Evolutionary conservation across 352 stramenopile species (phyloP).

Genomic region (Phytophthora cactorum): DNA sequence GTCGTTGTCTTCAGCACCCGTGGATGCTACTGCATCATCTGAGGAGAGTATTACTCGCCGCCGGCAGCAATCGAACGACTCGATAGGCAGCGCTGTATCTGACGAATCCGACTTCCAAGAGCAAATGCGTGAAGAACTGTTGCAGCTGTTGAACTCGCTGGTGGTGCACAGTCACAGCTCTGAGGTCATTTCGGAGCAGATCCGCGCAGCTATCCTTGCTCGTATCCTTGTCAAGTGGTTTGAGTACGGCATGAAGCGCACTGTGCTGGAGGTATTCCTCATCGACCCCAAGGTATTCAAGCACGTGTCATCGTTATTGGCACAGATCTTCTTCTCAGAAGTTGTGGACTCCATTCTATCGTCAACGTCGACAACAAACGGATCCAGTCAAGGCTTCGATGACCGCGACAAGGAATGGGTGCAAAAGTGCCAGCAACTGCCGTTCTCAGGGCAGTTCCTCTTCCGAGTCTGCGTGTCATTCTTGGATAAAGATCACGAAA

Average conservation of each 20-base stretch:
- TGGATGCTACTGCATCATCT: neutral
- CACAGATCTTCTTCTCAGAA: constrained; percentile 81
- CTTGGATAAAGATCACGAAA: constrained; percentile 43
- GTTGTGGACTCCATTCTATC: constrained; percentile 59
- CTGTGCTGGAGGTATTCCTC: constrained; percentile 70
- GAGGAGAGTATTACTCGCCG: constrained; percentile 33
- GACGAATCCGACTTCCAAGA: constrained; percentile 60
- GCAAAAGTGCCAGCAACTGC: constrained; percentile 70
- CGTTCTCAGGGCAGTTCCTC: constrained; percentile 82
- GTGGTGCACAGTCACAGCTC: constrained; percentile 57
- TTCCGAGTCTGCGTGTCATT: constrained; percentile 77
- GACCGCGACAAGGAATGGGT: constrained; percentile 84
- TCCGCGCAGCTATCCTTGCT: constrained; percentile 73
- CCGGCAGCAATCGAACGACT: constrained; percentile 39
- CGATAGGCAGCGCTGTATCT: constrained; percentile 25
- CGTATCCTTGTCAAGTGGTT: constrained; percentile 88
- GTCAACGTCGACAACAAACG: constrained; percentile 14
- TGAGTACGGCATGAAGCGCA: constrained; percentile 64
- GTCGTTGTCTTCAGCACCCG: neutral
- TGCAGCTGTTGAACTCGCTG: constrained; percentile 62
- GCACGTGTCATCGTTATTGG: constrained; percentile 64
- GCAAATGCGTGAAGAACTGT: constrained; percentile 67
- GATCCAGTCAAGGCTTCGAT: constrained; percentile 49
- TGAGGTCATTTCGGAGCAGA: constrained; percentile 40
- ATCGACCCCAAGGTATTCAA: constrained; percentile 64